Base-by-base conservation (phyloP, 371 early-diverging fungal genomes). In the Basidiobolus meristosporus region DNA sequence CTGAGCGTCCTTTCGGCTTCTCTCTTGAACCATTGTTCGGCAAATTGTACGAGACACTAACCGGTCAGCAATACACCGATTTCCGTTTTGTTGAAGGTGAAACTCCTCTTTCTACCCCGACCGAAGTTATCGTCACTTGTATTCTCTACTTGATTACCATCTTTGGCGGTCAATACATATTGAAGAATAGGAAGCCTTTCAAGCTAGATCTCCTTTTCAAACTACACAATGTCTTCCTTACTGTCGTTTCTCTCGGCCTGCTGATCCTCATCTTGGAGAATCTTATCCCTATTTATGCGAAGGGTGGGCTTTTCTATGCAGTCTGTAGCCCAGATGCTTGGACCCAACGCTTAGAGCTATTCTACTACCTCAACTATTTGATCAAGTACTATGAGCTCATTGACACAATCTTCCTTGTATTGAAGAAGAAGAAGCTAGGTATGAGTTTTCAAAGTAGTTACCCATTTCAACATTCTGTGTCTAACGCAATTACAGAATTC, bases 311-410 rank as follows among this genome's bases (percentile, higher is more conserved):
- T 12, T 31, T n/a, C 3, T 15, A 11, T 12, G 52, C 73, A 12
- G 54, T 76, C 38, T 76, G 77, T 44, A 55, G 58, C 31, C 51
- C 48, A 16, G 46, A 53, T 19, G 59, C 64, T 38, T 83, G 73
- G 73, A 77, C 74, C 44, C 75, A 76, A 52, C 68, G 69, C 17
- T 62, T 85, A 43, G 80, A 79, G 52, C 45, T 77, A 36, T 51
- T 80, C 31, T 86, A 82, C 61, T 85, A 83, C 50, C 62, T 81
- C 40, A 88, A 88, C 62, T 85, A 86, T 51, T 60, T 84, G 38
- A 65, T 75, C 48, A 88, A 88, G 60, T 88, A 76, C 60, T 82
- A 75, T 68, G 89, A 88, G 54, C 62, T 87, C 37, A 43, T 64
- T 41, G 82, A 82, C 49, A 82, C 82, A 28, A 51, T 73, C 22